Base-by-base conservation (phyloP, 345 rosid species). In the Toxicodendron radicans region DNA sequence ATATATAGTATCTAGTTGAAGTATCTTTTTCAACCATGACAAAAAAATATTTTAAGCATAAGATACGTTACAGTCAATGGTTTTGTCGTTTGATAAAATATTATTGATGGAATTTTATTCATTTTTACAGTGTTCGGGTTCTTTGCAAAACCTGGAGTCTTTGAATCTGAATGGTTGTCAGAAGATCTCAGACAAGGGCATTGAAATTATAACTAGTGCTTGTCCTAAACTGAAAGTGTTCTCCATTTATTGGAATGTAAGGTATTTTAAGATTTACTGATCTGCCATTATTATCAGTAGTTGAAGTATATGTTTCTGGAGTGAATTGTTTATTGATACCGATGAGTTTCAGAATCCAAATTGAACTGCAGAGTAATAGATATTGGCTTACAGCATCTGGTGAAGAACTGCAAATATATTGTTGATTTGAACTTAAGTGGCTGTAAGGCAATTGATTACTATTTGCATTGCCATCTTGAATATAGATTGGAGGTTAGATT, bases 111-210 rank as follows among this genome's bases (percentile, higher is more conserved):
- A 62, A 58, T 73, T 45, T 53, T 77, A 52, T 72, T 35, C 68
- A 49, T 38, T 75, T 79, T 73, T 61, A 30, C 90, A 95, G 97
- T 85, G 66, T 74, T 70, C 18, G 8, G 82, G 78, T 59, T 83
- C 90, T 65, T 92, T 95, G 73, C 79, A 74, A 75, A 73, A 83
- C 68, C 80, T 95, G 80, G 94, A 95, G 78, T 83, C 82, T 65
- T 84, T 95, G 77, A 95, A 95, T 77, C 83, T 95, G 76, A 95
- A 95, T 75, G 97, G 89, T 48, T 95, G 99, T 86, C 99, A 92
- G 81, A 95, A 95, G 91, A 88, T 92, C 66, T 88, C 97, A 5
- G 99, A 95, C 87, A 84, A 72, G 16, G 99, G 97, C 75, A 80
- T 92, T 56, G 94, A 88, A 79, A 87, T 86, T 61, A 74, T 95